phyloP scores from a whole-genome alignment of 345 rosid species.

The Heritiera fomes region DNA sequence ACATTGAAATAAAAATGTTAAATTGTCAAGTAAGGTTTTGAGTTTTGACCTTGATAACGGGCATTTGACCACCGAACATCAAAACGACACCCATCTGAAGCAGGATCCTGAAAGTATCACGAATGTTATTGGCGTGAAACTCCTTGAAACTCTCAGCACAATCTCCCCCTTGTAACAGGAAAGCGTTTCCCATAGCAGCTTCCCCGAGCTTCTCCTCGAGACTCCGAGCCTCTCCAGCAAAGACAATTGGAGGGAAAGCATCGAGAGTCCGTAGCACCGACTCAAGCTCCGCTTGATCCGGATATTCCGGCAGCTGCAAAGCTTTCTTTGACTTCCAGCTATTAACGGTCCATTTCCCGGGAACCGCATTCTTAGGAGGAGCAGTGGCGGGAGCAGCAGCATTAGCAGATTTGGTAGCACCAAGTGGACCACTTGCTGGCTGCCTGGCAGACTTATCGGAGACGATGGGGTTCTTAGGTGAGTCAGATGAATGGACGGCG shows the following conservation, averaged over 20 bases:
- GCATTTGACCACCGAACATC: slow-evolving; percentile 79
- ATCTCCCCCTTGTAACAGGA: slow-evolving; percentile 70
- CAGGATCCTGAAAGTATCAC: slow-evolving; percentile 67
- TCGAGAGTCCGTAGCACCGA: slow-evolving; percentile 58
- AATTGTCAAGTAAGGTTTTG: not conserved
- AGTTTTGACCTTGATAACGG: slow-evolving; percentile 57
- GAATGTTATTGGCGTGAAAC: slow-evolving; percentile 68
- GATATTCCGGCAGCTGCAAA: slow-evolving; percentile 63
- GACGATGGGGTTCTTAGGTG: slow-evolving; percentile 37
- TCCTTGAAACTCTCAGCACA: slow-evolving; percentile 83
- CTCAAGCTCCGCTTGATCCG: slow-evolving; percentile 54
- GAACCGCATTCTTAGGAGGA: slow-evolving; percentile 18
- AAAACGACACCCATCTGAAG: slow-evolving; percentile 77
- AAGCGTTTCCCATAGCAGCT: slow-evolving; percentile 74
- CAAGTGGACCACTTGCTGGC: not conserved
- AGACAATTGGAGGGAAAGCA: slow-evolving; percentile 62
- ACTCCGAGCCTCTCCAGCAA: slow-evolving; percentile 58
- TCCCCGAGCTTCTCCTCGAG: slow-evolving; percentile 33
- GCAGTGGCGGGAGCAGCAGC: not conserved
- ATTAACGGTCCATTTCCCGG: slow-evolving; percentile 50
- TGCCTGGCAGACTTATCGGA: slow-evolving; percentile 27
- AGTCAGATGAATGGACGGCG: slow-evolving; percentile 60
- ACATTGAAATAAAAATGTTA: not conserved
- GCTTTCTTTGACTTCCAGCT: slow-evolving; percentile 70
- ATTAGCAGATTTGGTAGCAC: slow-evolving; percentile 8